Conservation (phyloP, 768 basidiomycete genomes). For the Lanmaoa pseudosensibilis region DNA sequence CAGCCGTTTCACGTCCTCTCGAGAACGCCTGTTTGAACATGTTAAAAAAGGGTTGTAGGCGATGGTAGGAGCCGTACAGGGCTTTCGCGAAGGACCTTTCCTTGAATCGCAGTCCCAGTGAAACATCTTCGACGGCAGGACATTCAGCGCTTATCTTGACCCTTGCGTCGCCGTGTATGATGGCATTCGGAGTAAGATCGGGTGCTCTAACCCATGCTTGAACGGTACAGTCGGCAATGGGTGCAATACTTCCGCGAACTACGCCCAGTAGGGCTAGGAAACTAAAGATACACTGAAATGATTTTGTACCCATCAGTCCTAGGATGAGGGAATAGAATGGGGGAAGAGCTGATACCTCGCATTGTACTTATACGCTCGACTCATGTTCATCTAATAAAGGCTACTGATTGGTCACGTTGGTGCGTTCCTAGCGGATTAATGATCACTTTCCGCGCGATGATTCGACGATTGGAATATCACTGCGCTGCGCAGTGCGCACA, state of each 20-base stretch:
- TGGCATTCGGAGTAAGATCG: conserved; percentile 13
- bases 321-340: not conserved
- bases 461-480: too few relatives aligned
- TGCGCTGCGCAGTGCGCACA: too few relatives aligned
- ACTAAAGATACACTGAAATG: not conserved
- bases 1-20: not conserved
- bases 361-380: not conserved
- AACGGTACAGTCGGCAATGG: conserved; percentile 1
- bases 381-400: not conserved
- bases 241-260: not conserved
- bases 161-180: conserved; percentile 15
- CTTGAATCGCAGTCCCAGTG: conserved; percentile 17
- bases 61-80: not conserved
- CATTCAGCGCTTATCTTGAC: conserved; percentile 17
- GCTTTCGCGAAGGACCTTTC: conserved; percentile 22
- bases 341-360: not conserved
- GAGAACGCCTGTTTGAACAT: not conserved
- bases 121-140: conserved; percentile 4
- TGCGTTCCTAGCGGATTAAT: not conserved
- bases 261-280: conserved; percentile 1
- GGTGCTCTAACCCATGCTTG: conserved; percentile 22
- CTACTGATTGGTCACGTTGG: not conserved
- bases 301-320: not conserved
- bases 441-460: not conserved
- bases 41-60: not conserved